Evolutionary conservation across 164 flowering plant species (phyloP).

Genomic region (Paratinospora sagittata): DNA sequence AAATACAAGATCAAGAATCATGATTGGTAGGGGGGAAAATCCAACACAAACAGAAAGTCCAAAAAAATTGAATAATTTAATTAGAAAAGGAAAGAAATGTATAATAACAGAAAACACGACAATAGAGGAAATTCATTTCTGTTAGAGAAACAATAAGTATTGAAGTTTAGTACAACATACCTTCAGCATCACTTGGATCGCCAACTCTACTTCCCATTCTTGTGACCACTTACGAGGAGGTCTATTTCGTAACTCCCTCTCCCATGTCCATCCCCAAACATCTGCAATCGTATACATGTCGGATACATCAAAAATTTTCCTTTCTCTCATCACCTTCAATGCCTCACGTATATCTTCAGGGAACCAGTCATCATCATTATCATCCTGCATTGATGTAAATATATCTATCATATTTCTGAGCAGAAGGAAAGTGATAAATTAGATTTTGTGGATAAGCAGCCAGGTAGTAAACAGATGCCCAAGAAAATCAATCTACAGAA

Average conservation of each 20-base stretch:
- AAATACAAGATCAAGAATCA: not conserved
- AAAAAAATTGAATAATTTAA: not conserved
- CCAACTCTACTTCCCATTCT: conserved; percentile 97
- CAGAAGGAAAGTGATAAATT: not conserved
- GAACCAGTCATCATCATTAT: conserved; percentile 90
- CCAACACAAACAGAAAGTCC: not conserved
- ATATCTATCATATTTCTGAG: not conserved
- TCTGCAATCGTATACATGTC: conserved; percentile 95
- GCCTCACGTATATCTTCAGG: conserved; percentile 77
- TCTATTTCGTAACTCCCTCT: conserved; percentile 61
- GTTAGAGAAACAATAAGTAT: not conserved
- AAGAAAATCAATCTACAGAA: not conserved
- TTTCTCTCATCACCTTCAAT: conserved; percentile 68
- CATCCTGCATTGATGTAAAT: conserved; percentile 41
- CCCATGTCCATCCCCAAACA: conserved; percentile 99
- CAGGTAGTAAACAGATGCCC: no score
- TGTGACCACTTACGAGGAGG: conserved; percentile 80
- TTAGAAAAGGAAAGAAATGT: not conserved
- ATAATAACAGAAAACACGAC: not conserved
- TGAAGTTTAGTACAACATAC: conserved; percentile 29
- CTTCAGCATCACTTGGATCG: conserved; percentile 74
- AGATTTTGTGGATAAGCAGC: no score
- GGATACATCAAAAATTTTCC: conserved; percentile 73
- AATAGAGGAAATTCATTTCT: not conserved
- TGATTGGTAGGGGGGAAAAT: not conserved